phyloP scores from a whole-genome alignment of 305 asterid genomes.

The Coffea humblotiana region DNA sequence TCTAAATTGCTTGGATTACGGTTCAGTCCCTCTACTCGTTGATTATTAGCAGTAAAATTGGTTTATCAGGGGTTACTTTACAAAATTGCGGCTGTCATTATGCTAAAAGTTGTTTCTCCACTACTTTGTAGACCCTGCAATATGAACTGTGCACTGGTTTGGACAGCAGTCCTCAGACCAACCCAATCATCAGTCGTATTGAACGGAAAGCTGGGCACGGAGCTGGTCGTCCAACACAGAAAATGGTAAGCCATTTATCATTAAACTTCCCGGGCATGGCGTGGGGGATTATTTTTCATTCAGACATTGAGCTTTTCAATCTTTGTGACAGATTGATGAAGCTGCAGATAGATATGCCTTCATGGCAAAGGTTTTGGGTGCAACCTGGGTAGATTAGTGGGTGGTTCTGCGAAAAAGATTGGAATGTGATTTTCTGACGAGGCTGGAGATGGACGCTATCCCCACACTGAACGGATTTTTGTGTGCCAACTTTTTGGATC shows the following conservation, averaged over 20 bases:
- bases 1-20: too few relatives aligned
- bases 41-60: neutral
- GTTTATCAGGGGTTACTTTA: neutral
- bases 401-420: neutral
- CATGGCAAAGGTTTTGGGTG: conserved; percentile 84
- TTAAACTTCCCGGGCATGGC: neutral
- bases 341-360: conserved; percentile 74
- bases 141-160: conserved; percentile 63
- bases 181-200: conserved; percentile 76
- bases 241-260: conserved; percentile 40
- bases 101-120: conserved; percentile 11
- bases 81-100: neutral
- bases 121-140: conserved; percentile 70
- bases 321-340: conserved; percentile 58
- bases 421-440: neutral
- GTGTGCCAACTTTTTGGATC: too few relatives aligned
- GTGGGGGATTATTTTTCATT: neutral
- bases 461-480: too few relatives aligned
- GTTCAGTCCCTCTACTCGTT: neutral
- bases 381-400: conserved; percentile 59
- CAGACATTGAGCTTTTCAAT: neutral
- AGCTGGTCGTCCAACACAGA: conserved; percentile 84
- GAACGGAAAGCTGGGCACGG: conserved; percentile 93
- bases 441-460: too few relatives aligned
- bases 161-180: conserved; percentile 68